Evolutionary conservation across 352 stramenopile species (phyloP).

Genomic region (Phytopythium montanum): DNA sequence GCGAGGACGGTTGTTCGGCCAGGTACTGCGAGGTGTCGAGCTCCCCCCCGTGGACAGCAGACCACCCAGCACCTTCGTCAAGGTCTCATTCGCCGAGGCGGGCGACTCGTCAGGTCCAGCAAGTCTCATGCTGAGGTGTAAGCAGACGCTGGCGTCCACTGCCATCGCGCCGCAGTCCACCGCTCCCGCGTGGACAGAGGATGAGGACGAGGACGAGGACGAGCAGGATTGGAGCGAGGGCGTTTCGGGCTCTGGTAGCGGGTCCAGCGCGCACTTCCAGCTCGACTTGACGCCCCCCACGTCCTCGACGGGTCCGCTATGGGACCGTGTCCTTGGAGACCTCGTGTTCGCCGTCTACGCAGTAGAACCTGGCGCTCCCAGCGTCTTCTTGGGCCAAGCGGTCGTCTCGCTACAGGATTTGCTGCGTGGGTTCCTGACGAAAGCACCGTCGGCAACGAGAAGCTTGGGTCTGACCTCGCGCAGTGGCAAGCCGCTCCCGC

Average conservation of each 20-base stretch:
- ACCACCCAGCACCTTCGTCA: conserved; percentile 36
- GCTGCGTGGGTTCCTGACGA: conserved; percentile 26
- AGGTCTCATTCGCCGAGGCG: conserved; percentile 51
- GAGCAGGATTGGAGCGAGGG: background rate
- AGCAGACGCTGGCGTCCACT: conserved; percentile 43
- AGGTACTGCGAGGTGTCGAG: conserved; percentile 36
- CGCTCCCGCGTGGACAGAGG: conserved; percentile 49
- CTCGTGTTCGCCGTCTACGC: conserved; percentile 66
- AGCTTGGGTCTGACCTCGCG: conserved; percentile 34
- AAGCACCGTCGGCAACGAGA: conserved; percentile 17
- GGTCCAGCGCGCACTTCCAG: conserved; percentile 26
- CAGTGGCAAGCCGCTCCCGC: conserved; percentile 24
- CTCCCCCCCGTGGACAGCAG: conserved; percentile 18
- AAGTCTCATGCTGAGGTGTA: conserved; percentile 65
- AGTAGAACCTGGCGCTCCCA: background rate
- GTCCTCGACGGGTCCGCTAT: conserved; percentile 16
- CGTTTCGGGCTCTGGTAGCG: background rate
- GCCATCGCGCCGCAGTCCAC: conserved; percentile 11
- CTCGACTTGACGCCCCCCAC: conserved; percentile 42
- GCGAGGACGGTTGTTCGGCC: conserved; percentile 39
- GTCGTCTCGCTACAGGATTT: conserved; percentile 35
- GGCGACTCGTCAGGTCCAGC: conserved; percentile 10
- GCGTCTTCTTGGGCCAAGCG: conserved; percentile 57
- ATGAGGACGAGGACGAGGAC: conserved; percentile 17
- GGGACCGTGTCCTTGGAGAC: conserved; percentile 50